Conservation (phyloP, 345 rosid genomes). For the Cardamine resedifolia region DNA sequence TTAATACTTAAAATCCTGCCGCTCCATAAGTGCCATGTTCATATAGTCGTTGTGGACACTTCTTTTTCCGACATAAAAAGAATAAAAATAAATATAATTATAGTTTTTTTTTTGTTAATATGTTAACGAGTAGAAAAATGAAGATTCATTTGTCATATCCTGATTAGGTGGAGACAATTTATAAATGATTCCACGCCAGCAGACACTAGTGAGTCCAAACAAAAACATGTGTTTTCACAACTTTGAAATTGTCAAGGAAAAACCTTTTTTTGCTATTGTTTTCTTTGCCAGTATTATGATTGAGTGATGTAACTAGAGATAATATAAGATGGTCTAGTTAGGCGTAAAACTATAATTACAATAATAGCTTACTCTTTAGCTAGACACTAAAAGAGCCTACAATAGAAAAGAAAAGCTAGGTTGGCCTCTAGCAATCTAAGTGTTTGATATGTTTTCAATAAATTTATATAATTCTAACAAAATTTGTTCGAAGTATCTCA, state of each 20-base stretch:
- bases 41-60: conserved; percentile 9
- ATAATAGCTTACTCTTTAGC: neutral
- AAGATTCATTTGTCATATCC: conserved; percentile 28
- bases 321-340: neutral
- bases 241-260: neutral
- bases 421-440: neutral
- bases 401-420: neutral
- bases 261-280: neutral
- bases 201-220: conserved; percentile 31
- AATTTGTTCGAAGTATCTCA: too few species aligned
- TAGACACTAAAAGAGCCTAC: neutral
- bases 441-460: neutral
- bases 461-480: too few species aligned
- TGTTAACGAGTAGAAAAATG: conserved; percentile 9
- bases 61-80: conserved; percentile 32
- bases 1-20: neutral
- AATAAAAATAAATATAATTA: neutral
- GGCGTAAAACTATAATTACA: neutral
- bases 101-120: neutral
- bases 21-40: conserved; percentile 26
- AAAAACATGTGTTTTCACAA: conserved; percentile 18
- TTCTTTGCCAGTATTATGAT: neutral
- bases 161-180: conserved; percentile 34
- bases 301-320: neutral
- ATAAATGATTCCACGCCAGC: conserved; percentile 37